Percentiles rank a stretch among this genome's conserved stretches.
phyloP scores from a whole-genome alignment of 176 grass and related monocot genomes.

The Musa acuminata region DNA sequence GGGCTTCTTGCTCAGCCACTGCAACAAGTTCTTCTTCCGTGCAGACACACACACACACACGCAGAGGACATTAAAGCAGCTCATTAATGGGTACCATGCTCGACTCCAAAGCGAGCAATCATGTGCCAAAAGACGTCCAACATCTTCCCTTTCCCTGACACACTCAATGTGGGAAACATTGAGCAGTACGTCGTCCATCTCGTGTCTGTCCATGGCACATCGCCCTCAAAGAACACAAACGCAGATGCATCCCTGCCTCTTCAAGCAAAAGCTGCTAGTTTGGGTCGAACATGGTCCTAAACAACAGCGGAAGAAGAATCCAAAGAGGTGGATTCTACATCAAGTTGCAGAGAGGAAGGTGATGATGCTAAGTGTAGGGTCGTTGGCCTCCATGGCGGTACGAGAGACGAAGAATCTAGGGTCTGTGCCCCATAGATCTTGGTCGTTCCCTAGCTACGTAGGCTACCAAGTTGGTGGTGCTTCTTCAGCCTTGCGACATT shows the following conservation, averaged over 20 bases:
- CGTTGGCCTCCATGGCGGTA: not conserved
- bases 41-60: too few relatives aligned
- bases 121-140: slow-evolving; percentile 10
- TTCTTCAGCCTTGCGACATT: not conserved
- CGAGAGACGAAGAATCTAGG: not conserved
- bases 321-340: not conserved
- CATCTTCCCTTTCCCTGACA: not conserved
- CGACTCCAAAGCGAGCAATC: slow-evolving; percentile 1
- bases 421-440: not conserved
- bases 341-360: not conserved
- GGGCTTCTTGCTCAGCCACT: not conserved
- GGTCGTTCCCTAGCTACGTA: not conserved
- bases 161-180: not conserved
- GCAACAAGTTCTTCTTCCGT: not conserved
- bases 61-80: not conserved
- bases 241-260: not conserved
- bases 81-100: not conserved
- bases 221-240: not conserved
- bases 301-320: too few relatives aligned
- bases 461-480: not conserved
- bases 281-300: too few relatives aligned
- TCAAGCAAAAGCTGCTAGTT: too few relatives aligned
- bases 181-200: not conserved
- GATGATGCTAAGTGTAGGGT: not conserved
- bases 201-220: not conserved